These are phyloP conservation scores for Dactylellina leptospora DNA, from an alignment of 2,329 filamentous ascomycete species.

Conservation along the genomic window DNA sequence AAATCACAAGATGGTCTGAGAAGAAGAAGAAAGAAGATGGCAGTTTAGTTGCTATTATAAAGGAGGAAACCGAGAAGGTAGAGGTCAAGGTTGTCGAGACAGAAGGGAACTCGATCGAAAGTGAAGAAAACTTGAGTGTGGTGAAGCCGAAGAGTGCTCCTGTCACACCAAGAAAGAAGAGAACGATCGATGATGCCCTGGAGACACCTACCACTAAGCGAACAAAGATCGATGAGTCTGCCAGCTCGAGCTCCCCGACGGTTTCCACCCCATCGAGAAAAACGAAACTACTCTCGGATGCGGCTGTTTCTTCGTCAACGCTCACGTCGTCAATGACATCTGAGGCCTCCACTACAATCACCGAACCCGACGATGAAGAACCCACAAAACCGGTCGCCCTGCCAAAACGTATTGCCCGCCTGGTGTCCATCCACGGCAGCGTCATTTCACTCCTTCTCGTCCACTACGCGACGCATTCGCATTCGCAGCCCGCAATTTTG, in stretches of 20 bases:
- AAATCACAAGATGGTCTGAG: slow-evolving; percentile 38
- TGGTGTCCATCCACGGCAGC: slow-evolving; percentile 36
- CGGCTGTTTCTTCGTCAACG: neutral
- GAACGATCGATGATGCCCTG: slow-evolving; percentile 26
- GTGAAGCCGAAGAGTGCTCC: slow-evolving; percentile 14
- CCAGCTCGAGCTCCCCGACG: slow-evolving; percentile 6
- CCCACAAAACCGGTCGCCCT: neutral
- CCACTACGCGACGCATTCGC: slow-evolving; percentile 32
- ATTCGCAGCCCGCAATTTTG: slow-evolving; percentile 28
- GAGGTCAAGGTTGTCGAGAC: slow-evolving; percentile 15
- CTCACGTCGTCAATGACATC: slow-evolving; percentile 7
- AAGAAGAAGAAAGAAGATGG: slow-evolving; percentile 29
- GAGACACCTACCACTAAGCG: slow-evolving; percentile 27
- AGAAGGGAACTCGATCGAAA: neutral
- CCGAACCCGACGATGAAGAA: slow-evolving; percentile 2
- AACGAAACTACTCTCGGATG: neutral
- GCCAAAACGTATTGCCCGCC: slow-evolving; percentile 28
- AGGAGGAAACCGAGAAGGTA: slow-evolving; percentile 1
- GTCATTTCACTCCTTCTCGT: slow-evolving; percentile 30
- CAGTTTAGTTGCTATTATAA: neutral
- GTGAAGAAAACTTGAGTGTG: neutral
- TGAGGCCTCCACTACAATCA: slow-evolving; percentile 13
- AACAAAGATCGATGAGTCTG: slow-evolving; percentile 2
- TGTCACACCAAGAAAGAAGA: slow-evolving; percentile 42
- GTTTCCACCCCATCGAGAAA: neutral